Evolutionary conservation across 2,329 filamentous ascomycete species (phyloP), one percentile per base, ranked within the genome.

Genomic region (Bertia moriformis): DNA sequence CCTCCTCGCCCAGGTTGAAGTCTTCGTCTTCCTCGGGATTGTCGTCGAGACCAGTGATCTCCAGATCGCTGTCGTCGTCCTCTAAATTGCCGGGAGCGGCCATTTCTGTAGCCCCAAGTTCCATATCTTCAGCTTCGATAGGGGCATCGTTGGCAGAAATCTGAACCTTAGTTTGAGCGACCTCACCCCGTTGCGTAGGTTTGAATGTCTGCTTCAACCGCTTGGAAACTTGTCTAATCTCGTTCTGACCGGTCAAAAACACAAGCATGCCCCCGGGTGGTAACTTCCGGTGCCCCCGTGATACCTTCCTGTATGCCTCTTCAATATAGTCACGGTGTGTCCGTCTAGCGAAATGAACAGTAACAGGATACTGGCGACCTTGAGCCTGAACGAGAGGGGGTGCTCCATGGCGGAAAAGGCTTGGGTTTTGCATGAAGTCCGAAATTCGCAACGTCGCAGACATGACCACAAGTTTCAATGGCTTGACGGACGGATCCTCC

Each of bases 381-480:
- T 96, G 88, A 0, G 88, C 83, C 54, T 94, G 77, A 1, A 98
- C 68, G 1, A 96, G 72, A 0, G 88, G 89, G 0, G 91, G 91
- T 2, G 83, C 71, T 0, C 65, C 68, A 10, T 35, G 32, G 3
- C 78, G 65, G 57, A 98, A 98, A 0, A 98, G 66, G 14, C 71
- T 78, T 5, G 73, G 63, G 51, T 98, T 96, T 52, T 86, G 73
- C 0, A 85, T 86, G 48, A 98, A 83, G 52, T 96, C 89, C 12
- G 86, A 83, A 36, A 96, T 84, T 42, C 87, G 72, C 22, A 98
- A 66, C 2, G 91, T 98, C 33, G 91, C 91, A 43, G 89, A 96
- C 93, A 98, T 98, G 60, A 98, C 93, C 43, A 98, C 75, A 5
- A 98, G 69, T 59, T 96, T 98, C 39, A 98, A 60, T 0, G 88